Evolutionary conservation across 1,139 yeast genomes (phyloP).

Genomic region (Schwanniomyces etchellsii): DNA sequence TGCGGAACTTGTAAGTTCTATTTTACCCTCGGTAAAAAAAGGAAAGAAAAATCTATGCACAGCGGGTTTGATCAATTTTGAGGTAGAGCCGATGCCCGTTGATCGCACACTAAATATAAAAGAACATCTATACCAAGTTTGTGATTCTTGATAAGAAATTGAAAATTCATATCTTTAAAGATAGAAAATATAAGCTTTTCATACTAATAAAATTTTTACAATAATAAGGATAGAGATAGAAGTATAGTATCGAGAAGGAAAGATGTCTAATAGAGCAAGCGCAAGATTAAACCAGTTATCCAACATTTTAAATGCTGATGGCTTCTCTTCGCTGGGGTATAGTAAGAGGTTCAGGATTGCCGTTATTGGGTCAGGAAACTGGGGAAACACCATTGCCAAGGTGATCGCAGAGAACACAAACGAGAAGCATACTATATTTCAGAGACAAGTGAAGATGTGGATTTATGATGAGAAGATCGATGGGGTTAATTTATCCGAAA

Average conservation of each 20-base stretch:
- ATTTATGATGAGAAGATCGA: constrained; percentile 40
- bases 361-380: constrained; percentile 44
- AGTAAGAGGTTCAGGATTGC: constrained; percentile 34
- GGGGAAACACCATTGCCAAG: constrained; percentile 48
- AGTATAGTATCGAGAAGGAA: neutral
- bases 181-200: too few relatives aligned
- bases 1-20: too few relatives aligned
- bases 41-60: too few relatives aligned
- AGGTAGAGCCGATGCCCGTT: too few relatives aligned
- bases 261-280: constrained; percentile 15
- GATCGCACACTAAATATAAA: too few relatives aligned
- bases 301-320: constrained; percentile 26
- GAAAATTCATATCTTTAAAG: too few relatives aligned
- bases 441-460: constrained; percentile 41
- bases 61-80: too few relatives aligned
- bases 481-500: constrained; percentile 39
- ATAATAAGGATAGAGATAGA: neutral
- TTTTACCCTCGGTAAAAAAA: too few relatives aligned
- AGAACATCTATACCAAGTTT: too few relatives aligned
- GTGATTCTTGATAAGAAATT: too few relatives aligned
- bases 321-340: constrained; percentile 9
- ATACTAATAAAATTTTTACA: too few relatives aligned
- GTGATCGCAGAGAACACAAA: constrained; percentile 40
- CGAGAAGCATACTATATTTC: constrained; percentile 35
- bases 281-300: constrained; percentile 37